These are phyloP conservation scores for Globisporangium spiculum DNA, from an alignment of 352 stramenopile genomes.

Conservation along the genomic window DNA sequence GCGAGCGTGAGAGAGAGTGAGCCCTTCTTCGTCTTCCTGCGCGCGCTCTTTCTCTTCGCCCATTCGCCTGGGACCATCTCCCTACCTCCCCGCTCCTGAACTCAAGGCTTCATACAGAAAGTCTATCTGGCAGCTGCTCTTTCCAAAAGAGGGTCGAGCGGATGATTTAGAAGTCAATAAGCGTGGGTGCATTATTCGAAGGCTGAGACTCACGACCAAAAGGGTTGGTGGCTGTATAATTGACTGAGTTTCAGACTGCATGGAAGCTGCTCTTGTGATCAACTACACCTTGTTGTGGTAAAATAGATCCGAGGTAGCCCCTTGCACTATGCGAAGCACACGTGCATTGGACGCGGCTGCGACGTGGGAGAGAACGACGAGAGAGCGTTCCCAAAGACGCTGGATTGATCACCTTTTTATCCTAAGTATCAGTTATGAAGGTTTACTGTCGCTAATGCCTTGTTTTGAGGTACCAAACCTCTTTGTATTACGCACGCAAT, in stretches of 20 bases:
- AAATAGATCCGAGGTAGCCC: neutral
- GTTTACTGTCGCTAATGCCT: neutral
- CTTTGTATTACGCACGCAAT: neutral
- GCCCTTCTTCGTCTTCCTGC: neutral
- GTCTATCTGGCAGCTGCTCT: neutral
- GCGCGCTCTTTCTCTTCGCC: neutral
- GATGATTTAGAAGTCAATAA: neutral
- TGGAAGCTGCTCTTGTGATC: neutral
- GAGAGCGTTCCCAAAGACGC: neutral
- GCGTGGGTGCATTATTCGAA: neutral
- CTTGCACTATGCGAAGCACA: neutral
- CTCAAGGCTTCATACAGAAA: neutral
- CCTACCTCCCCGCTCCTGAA: neutral
- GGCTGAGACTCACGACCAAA: neutral
- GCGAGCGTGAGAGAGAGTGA: neutral
- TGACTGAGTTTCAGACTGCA: neutral
- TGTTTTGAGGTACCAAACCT: neutral
- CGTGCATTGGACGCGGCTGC: neutral
- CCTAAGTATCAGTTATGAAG: neutral
- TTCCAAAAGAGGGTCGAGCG: neutral
- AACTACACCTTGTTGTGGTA: conserved; percentile 4
- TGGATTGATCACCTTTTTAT: neutral
- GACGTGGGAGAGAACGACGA: conserved; percentile 7
- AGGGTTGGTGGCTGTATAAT: neutral
- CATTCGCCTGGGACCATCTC: neutral